Evolutionary conservation across 306 rosid genomes (phyloP), one percentile per base, ranked within the genome.

Genomic region (Gillenia trifoliata): DNA sequence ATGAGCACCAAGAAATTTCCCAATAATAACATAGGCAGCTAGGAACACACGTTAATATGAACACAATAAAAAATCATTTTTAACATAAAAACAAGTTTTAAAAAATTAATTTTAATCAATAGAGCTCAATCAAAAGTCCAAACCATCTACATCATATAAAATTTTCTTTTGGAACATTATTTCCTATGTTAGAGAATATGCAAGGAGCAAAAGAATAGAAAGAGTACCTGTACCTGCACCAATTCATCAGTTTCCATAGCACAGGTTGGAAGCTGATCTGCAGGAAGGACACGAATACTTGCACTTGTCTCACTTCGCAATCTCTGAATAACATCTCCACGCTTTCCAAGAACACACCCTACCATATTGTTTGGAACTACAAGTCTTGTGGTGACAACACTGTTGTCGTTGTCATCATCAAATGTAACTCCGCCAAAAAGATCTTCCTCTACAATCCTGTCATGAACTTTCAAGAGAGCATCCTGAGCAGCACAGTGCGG

Each of bases 271-370:
- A 83, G 77, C 59, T 78, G 83, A 31, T 83, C 83, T 16, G 74
- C 75, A n/a, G 70, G 65, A 61, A 83, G 86, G 29, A 83, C 70
- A 34, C 83, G 86, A 64, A 82, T 74, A 63, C 23, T 69, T 64
- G 86, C 86, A 56, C 75, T 65, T 1, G 86, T 82, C 49, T 78
- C 77, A 70, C 77, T 74, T 38, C 86, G 64, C 66, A 82, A 64
- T 64, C 77, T 74, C 65, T 78, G 86, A 70, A 82, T 71, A 43
- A 82, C 77, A 69, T 78, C 77, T 34, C 86, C 83, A 64, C 80
- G 57, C 68, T 78, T 82, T 15, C 86, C 86, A 23, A 82, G 69
- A 65, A 82, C 69, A 82, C 86, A 78, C 36, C 81, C 86, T 34
- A 83, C 80, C 74, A 64, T 64, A 23, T 64, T 50, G 50, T 70